These are phyloP conservation scores for Chrysoporthe puriensis DNA, from an alignment of 2,329 filamentous ascomycete species.

Conservation along the genomic window DNA sequence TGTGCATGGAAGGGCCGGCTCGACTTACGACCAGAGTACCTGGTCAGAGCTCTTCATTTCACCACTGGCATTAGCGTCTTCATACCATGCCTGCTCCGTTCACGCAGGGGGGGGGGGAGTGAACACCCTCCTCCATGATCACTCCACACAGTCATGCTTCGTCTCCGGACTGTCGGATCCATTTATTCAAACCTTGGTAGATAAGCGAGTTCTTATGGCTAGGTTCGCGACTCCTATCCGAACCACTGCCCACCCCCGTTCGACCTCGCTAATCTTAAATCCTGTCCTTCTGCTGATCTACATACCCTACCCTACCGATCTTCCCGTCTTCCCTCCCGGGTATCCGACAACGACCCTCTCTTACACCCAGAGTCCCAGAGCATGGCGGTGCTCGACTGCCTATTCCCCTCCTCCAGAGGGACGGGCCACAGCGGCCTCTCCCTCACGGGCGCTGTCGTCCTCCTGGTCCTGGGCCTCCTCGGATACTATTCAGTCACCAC, in stretches of 20 bases:
- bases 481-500: slow-evolving; percentile 29
- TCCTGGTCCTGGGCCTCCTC: slow-evolving; percentile 27
- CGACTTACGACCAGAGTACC: background rate
- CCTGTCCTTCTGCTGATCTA: slow-evolving; percentile 4
- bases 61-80: slow-evolving; percentile 28
- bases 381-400: slow-evolving; percentile 24
- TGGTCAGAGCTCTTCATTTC: slow-evolving; percentile 11
- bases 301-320: slow-evolving; percentile 12
- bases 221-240: slow-evolving; percentile 10
- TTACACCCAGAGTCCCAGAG: background rate
- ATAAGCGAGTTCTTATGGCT: slow-evolving; percentile 28
- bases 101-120: slow-evolving; percentile 18
- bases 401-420: slow-evolving; percentile 15
- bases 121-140: slow-evolving; percentile 16
- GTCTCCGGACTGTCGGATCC: slow-evolving; percentile 31
- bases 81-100: slow-evolving; percentile 25
- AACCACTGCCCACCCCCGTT: background rate
- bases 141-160: slow-evolving; percentile 24
- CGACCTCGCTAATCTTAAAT: slow-evolving; percentile 17
- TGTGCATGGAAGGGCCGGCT: slow-evolving; percentile 9
- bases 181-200: slow-evolving; percentile 21
- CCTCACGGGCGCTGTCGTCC: slow-evolving; percentile 16
- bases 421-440: slow-evolving; percentile 10
- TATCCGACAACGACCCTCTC: background rate
- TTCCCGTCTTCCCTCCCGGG: slow-evolving; percentile 15